Base-by-base conservation (phyloP, 805 yeast genomes). In the Cephaloascus fragrans region DNA sequence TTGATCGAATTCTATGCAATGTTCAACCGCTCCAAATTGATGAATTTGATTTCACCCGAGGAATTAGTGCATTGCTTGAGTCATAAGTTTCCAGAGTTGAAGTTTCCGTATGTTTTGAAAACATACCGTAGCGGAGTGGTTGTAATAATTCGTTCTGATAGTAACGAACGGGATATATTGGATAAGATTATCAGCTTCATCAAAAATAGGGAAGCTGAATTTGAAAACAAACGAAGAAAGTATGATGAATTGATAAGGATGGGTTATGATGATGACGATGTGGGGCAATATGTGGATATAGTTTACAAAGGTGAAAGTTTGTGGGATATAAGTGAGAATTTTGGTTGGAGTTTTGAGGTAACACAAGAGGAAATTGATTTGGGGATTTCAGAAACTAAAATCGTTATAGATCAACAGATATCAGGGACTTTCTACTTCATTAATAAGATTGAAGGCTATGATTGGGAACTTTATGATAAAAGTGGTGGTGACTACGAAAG, bases 401-500 rank as follows among this genome's bases (percentile, higher is more conserved):
- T 85, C 2, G 75, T 82, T 16, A 64, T 83, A 3, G 95, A 85
- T 57, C 77, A 78, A 47, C 77, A 78, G 46, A 62, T 80, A 1
- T 69, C 77, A 37, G 94, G 93, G 0, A 68, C 77, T 3, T 69
- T 72, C 37, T 85, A 77, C 55, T 83, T 73, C 49, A 53, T 64
- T 34, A 84, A 84, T 46, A 56, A 51, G 59, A 57, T 46, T 50
- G 5, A n/a, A 19, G 19, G 12, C n/a, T 31, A 8, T 14, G 33
- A 31, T 16, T 31, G 33, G 33, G 15, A 31, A n/a, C n/a, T n/a
- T n/a, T n/a, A n/a, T n/a, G n/a, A n/a, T n/a, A n/a, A n/a, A n/a
- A n/a, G n/a, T n/a, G n/a, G n/a, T n/a, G n/a, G n/a, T n/a, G n/a
- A n/a, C n/a, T n/a, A n/a, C n/a, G n/a, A n/a, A n/a, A n/a, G n/a